phyloP scores from a whole-genome alignment of 2,329 filamentous ascomycete genomes.

The Colletotrichum sp. region DNA sequence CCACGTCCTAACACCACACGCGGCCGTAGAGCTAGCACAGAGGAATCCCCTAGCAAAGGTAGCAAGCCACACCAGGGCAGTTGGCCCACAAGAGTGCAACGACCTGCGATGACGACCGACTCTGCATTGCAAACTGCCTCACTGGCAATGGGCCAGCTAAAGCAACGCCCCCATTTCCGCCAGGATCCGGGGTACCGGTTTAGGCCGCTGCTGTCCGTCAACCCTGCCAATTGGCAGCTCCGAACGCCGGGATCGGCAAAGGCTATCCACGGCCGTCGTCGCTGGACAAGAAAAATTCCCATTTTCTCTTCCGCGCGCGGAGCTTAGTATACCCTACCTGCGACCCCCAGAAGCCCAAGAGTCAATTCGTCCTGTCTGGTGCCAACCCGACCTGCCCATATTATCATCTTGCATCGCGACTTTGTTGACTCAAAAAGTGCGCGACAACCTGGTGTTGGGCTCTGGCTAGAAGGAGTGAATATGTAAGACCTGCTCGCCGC shows the following conservation, averaged over 20 bases:
- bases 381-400: background rate
- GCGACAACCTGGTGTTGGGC: background rate
- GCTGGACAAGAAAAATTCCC: slow-evolving; percentile 16
- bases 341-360: background rate
- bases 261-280: slow-evolving; percentile 16
- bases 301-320: slow-evolving; percentile 20
- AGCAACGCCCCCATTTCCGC: background rate
- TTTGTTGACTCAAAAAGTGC: background rate
- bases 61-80: background rate
- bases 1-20: background rate
- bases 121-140: background rate
- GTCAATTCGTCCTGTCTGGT: background rate
- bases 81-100: background rate
- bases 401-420: background rate
- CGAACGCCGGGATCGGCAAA: slow-evolving; percentile 21
- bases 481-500: background rate
- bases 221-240: slow-evolving; percentile 7
- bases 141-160: background rate
- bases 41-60: background rate
- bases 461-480: background rate
- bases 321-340: slow-evolving; percentile 1
- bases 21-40: background rate
- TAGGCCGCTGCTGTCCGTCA: slow-evolving; percentile 7
- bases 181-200: slow-evolving; percentile 17
- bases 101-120: background rate